phyloP scores from a whole-genome alignment of 768 basidiomycete genomes.

The Podaxis carcinomalis region DNA sequence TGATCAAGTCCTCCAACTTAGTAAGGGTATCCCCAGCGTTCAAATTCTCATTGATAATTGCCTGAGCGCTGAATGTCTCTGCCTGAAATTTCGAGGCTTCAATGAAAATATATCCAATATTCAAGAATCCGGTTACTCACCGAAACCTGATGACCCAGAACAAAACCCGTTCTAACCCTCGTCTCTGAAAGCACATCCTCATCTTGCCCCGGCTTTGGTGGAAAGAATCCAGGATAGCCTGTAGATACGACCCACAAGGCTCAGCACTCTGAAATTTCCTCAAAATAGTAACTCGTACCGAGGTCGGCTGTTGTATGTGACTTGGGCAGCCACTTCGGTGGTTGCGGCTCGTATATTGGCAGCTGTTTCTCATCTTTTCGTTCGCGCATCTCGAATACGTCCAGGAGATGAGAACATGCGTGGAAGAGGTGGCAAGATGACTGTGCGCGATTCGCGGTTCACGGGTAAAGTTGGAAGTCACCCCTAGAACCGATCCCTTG shows the following conservation, averaged over 20 bases:
- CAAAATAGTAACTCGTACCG: conserved; percentile 34
- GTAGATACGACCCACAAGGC: neutral
- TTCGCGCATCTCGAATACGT: conserved; percentile 27
- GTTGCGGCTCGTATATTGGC: conserved; percentile 60
- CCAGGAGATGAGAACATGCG: conserved; percentile 10
- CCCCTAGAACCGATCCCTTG: neutral
- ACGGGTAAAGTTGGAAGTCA: neutral
- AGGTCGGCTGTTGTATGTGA: conserved; percentile 66
- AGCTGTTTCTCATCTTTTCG: conserved; percentile 32
- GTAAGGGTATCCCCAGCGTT: conserved; percentile 43
- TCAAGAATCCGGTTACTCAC: conserved; percentile 34
- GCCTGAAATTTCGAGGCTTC: conserved; percentile 33
- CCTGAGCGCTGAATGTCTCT: conserved; percentile 59
- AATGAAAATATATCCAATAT: neutral
- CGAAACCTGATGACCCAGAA: conserved; percentile 46
- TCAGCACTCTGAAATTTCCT: neutral
- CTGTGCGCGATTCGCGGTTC: conserved; percentile 8
- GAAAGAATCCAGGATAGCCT: conserved; percentile 79
- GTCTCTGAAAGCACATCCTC: conserved; percentile 66
- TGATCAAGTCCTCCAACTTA: conserved; percentile 72
- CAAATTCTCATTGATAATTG: conserved; percentile 46
- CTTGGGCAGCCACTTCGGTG: conserved; percentile 71
- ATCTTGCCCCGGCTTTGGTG: conserved; percentile 69
- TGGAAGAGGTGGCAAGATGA: neutral
- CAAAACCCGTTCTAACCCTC: conserved; percentile 66